Evolutionary conservation across 805 yeast species (phyloP).

Genomic region (Metschnikowia gruessii): DNA sequence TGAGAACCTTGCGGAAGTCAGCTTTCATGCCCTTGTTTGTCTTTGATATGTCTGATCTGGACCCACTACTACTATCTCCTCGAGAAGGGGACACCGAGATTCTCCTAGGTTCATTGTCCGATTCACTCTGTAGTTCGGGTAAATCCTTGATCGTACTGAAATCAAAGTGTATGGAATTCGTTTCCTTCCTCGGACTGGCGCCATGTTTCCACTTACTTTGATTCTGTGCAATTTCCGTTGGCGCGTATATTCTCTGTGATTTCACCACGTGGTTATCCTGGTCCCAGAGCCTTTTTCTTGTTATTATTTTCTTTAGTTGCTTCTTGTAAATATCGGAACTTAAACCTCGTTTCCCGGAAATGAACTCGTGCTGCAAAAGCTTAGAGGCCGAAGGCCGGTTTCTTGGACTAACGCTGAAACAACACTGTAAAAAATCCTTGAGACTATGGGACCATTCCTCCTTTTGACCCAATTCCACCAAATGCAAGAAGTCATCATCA

Average conservation of each 20-base stretch:
- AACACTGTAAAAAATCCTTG: slow-evolving; percentile 32
- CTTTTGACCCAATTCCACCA: slow-evolving; percentile 23
- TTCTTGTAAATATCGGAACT: slow-evolving; percentile 10
- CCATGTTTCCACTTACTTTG: slow-evolving; percentile 31
- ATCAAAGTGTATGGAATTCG: slow-evolving; percentile 32
- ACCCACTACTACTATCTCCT: neutral
- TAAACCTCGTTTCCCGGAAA: slow-evolving; percentile 18
- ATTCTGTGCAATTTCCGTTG: slow-evolving; percentile 36
- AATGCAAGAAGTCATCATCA: slow-evolving; percentile 29
- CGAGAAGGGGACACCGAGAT: slow-evolving; percentile 4
- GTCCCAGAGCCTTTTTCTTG: slow-evolving; percentile 39
- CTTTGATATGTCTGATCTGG: neutral
- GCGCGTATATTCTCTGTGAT: slow-evolving; percentile 33
- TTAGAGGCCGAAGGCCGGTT: slow-evolving; percentile 31
- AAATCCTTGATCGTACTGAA: slow-evolving; percentile 29
- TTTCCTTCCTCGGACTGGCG: slow-evolving; percentile 8
- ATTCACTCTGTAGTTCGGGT: slow-evolving; percentile 4
- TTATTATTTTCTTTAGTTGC: slow-evolving; percentile 31
- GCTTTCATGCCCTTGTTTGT: slow-evolving; percentile 14
- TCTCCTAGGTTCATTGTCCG: neutral
- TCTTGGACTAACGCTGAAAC: slow-evolving; percentile 35
- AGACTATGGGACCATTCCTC: slow-evolving; percentile 24
- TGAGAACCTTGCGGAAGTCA: slow-evolving; percentile 21
- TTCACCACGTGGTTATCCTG: slow-evolving; percentile 34
- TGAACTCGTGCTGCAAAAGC: slow-evolving; percentile 35